Conservation (phyloP, 2,329 filamentous ascomycete genomes). For the Fusarium zealandicum region DNA sequence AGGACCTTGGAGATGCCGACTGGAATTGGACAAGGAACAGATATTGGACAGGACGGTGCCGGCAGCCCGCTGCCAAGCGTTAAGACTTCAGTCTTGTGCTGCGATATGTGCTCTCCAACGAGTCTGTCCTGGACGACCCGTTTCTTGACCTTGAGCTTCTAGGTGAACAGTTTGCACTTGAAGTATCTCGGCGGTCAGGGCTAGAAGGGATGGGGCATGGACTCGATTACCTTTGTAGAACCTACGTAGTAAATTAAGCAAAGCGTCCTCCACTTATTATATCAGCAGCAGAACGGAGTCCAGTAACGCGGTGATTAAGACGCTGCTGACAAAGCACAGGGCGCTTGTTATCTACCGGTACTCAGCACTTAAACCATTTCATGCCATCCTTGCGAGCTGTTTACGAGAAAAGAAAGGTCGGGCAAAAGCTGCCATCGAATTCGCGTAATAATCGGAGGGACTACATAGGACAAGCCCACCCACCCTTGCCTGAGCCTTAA, state of each 20-base stretch:
- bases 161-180: too few relatives aligned
- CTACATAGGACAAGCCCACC: not conserved
- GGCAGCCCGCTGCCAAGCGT: not conserved
- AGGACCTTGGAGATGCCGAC: not conserved
- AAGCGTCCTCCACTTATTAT: too few relatives aligned
- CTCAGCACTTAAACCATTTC: not conserved
- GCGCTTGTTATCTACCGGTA: too few relatives aligned
- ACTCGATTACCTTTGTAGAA: too few relatives aligned
- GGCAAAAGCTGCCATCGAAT: not conserved
- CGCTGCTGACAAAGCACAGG: conserved; percentile 24
- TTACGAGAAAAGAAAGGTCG: not conserved
- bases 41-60: not conserved
- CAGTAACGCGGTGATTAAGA: not conserved
- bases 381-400: not conserved
- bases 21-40: not conserved
- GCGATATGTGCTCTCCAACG: not conserved
- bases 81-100: not conserved
- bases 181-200: too few relatives aligned
- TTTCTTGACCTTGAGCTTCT: too few relatives aligned
- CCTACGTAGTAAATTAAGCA: too few relatives aligned
- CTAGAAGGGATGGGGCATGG: too few relatives aligned
- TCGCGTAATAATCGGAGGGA: conserved; percentile 1
- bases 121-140: too few relatives aligned
- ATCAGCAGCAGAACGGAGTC: too few relatives aligned
- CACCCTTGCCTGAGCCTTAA: not conserved